Percentiles rank a stretch among this genome's conserved stretches.
phyloP scores from a whole-genome alignment of 208 protist species.

The Willaertia magna region DNA sequence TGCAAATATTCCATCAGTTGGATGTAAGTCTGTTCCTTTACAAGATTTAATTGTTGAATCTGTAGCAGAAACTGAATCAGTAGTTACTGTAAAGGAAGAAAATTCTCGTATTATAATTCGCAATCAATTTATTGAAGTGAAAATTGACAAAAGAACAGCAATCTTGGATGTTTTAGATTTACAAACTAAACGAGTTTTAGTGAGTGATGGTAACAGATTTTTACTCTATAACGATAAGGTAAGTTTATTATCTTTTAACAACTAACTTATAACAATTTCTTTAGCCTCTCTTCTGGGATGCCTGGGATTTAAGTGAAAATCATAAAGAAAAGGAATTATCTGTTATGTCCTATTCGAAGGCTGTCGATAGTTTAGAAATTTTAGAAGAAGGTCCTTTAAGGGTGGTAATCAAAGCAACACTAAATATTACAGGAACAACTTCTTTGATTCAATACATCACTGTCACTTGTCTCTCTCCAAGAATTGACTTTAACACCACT shows the following conservation, averaged over 20 bases:
- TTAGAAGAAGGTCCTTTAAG: background rate
- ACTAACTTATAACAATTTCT: too few species aligned
- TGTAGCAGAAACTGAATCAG: background rate
- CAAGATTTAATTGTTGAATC: background rate
- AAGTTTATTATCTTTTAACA: too few species aligned
- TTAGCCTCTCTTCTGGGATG: slow-evolving; percentile 42
- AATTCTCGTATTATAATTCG: background rate
- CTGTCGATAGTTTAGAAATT: background rate
- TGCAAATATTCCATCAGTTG: background rate
- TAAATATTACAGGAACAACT: background rate
- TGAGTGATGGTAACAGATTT: slow-evolving; percentile 27
- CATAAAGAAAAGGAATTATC: slow-evolving; percentile 9
- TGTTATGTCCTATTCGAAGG: background rate
- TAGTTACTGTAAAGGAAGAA: background rate
- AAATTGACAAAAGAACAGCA: background rate
- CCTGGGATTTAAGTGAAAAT: slow-evolving; percentile 37
- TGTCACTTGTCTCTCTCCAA: background rate
- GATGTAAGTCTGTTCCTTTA: background rate
- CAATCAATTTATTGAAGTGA: background rate
- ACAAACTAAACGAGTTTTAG: background rate
- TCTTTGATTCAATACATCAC: background rate
- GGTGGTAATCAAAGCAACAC: background rate
- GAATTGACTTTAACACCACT: background rate
- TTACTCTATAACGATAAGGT: slow-evolving; percentile 36
- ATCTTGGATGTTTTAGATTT: background rate